These are phyloP conservation scores for Fagus crenata DNA, from an alignment of 306 rosid genomes.

Conservation along the genomic window DNA sequence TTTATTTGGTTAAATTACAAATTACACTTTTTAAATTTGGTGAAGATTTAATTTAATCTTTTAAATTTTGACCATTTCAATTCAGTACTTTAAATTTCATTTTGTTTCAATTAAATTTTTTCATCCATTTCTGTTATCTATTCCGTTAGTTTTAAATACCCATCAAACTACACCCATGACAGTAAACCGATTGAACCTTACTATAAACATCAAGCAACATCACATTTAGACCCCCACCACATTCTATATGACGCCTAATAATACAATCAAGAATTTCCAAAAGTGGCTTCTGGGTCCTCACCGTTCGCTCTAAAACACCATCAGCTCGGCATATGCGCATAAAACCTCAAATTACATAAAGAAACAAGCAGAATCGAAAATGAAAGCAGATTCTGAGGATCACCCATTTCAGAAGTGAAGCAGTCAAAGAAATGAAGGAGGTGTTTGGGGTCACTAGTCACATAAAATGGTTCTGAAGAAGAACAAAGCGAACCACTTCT, in stretches of 20 bases:
- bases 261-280: conserved; percentile 44
- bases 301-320: conserved; percentile 40
- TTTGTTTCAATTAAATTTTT: too few relatives aligned
- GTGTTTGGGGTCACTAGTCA: conserved; percentile 27
- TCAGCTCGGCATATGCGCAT: conserved; percentile 19
- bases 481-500: conserved; percentile 36
- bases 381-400: conserved; percentile 33
- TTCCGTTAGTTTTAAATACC: too few relatives aligned
- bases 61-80: too few relatives aligned
- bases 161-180: too few relatives aligned
- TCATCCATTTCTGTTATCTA: too few relatives aligned
- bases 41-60: too few relatives aligned
- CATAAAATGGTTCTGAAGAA: conserved; percentile 21
- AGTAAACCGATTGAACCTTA: too few relatives aligned
- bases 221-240: conserved; percentile 13
- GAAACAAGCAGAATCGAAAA: conserved; percentile 47
- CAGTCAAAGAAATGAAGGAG: conserved; percentile 44
- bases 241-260: conserved; percentile 28
- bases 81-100: too few relatives aligned
- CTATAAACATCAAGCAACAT: too few relatives aligned
- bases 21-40: too few relatives aligned
- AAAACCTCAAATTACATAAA: conserved; percentile 42
- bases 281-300: conserved; percentile 29
- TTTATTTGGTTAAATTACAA: too few relatives aligned
- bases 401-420: conserved; percentile 35